phyloP scores from a whole-genome alignment of 2,329 filamentous ascomycete genomes.

The Cladophialophora yegresii region DNA sequence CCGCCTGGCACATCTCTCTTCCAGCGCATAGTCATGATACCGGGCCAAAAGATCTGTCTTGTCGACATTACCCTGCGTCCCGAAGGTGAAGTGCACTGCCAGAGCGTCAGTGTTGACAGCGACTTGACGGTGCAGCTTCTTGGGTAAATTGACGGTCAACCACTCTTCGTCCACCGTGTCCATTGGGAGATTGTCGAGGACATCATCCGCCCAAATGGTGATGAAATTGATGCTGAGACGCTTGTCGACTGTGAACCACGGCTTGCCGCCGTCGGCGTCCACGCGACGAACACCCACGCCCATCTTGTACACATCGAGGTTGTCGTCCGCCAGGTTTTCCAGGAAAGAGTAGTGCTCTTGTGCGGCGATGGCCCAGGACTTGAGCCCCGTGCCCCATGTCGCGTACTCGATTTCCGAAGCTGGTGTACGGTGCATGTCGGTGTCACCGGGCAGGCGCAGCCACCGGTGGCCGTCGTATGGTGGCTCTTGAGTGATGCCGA shows the following conservation, averaged over 20 bases:
- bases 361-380: conserved; percentile 40
- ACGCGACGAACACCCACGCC: conserved; percentile 11
- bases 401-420: conserved; percentile 55
- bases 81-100: conserved; percentile 57
- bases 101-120: conserved; percentile 58
- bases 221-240: conserved; percentile 59
- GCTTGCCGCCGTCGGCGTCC: conserved; percentile 12
- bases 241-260: conserved; percentile 54
- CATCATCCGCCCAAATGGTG: conserved; percentile 57
- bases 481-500: conserved; percentile 39
- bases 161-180: conserved; percentile 53
- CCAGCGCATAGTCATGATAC: conserved; percentile 56
- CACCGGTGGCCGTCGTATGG: conserved; percentile 52
- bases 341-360: conserved; percentile 54
- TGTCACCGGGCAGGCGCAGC: conserved; percentile 49
- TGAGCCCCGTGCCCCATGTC: conserved; percentile 36
- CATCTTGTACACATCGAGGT: conserved; percentile 50
- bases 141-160: conserved; percentile 45
- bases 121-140: conserved; percentile 46
- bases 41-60: conserved; percentile 57
- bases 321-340: conserved; percentile 50
- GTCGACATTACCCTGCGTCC: conserved; percentile 48
- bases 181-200: conserved; percentile 52
- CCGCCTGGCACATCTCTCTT: conserved; percentile 50
- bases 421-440: conserved; percentile 49